phyloP scores from a whole-genome alignment of 768 basidiomycete genomes.

The Trametopsis cervina region DNA sequence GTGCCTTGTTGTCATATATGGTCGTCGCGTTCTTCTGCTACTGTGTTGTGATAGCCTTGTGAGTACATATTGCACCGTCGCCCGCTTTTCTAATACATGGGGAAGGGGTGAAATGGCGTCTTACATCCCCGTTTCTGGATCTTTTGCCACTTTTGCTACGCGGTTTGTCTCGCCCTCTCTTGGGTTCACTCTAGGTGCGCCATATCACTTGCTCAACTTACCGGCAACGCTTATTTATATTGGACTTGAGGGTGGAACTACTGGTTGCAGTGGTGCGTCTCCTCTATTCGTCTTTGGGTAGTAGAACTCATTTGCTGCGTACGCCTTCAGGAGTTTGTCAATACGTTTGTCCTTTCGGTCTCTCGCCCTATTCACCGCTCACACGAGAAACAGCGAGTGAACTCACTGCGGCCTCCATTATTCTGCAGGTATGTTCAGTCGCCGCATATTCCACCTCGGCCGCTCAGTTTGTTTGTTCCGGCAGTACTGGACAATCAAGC shows the following conservation, averaged over 20 bases:
- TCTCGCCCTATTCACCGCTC: constrained; percentile 12
- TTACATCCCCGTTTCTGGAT: constrained; percentile 55
- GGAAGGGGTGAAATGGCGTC: constrained; percentile 58
- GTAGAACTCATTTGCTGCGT: background rate
- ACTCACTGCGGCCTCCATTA: constrained; percentile 50
- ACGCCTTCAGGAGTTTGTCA: constrained; percentile 27
- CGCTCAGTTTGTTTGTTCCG: constrained; percentile 4
- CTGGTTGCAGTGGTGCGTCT: constrained; percentile 41
- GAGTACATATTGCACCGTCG: constrained; percentile 7
- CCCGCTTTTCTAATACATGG: background rate
- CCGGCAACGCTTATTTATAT: background rate
- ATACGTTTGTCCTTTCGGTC: constrained; percentile 26
- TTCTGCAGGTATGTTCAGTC: constrained; percentile 31
- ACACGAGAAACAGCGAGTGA: constrained; percentile 38
- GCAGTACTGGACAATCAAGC: constrained; percentile 39
- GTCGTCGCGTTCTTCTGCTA: constrained; percentile 56
- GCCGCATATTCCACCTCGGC: background rate
- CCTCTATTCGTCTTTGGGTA: constrained; percentile 9
- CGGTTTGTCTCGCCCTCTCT: constrained; percentile 56
- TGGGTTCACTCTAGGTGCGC: constrained; percentile 48
- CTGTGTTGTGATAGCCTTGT: constrained; percentile 54
- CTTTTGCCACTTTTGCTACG: constrained; percentile 50
- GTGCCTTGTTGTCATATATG: constrained; percentile 53
- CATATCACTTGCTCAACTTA: background rate
- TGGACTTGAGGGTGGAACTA: constrained; percentile 43